Evolutionary conservation across 352 stramenopile species (phyloP).

Genomic region (Phytophthora ramorum): DNA sequence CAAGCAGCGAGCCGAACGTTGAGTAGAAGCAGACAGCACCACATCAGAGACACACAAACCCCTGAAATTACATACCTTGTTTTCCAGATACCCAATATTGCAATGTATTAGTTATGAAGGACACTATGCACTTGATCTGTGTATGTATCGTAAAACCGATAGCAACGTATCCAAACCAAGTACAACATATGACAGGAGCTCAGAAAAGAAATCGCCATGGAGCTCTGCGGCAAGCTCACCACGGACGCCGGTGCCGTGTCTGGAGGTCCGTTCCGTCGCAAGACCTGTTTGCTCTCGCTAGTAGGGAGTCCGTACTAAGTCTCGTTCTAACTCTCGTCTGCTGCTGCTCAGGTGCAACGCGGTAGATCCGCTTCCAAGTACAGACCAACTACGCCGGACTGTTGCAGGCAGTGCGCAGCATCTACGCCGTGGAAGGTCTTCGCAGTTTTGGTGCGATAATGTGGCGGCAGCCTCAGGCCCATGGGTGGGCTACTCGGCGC

Average conservation of each 20-base stretch:
- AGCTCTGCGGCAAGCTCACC: slow-evolving; percentile 26
- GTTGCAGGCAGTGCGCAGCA: slow-evolving; percentile 61
- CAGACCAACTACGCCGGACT: slow-evolving; percentile 66
- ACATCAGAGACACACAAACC: slow-evolving; percentile 4
- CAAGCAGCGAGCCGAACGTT: too few relatives aligned
- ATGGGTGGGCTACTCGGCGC: slow-evolving; percentile 83
- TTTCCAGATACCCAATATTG: slow-evolving; percentile 10
- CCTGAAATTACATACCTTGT: slow-evolving; percentile 1
- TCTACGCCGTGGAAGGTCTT: slow-evolving; percentile 82
- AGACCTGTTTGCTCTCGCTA: background rate
- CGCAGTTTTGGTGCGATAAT: slow-evolving; percentile 87
- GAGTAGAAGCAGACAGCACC: too few relatives aligned
- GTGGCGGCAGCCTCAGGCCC: slow-evolving; percentile 73
- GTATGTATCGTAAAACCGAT: background rate
- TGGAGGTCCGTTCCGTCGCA: slow-evolving; percentile 42
- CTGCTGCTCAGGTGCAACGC: slow-evolving; percentile 48
- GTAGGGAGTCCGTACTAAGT: too few relatives aligned
- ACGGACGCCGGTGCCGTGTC: slow-evolving; percentile 68
- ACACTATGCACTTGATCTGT: background rate
- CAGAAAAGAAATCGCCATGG: slow-evolving; percentile 29
- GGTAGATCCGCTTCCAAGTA: slow-evolving; percentile 87
- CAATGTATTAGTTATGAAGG: background rate
- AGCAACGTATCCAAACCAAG: background rate
- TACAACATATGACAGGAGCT: background rate
- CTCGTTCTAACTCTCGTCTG: background rate